These are phyloP conservation scores for Geotrichum restrictum DNA, from an alignment of 1,139 yeast species.

Conservation along the genomic window DNA sequence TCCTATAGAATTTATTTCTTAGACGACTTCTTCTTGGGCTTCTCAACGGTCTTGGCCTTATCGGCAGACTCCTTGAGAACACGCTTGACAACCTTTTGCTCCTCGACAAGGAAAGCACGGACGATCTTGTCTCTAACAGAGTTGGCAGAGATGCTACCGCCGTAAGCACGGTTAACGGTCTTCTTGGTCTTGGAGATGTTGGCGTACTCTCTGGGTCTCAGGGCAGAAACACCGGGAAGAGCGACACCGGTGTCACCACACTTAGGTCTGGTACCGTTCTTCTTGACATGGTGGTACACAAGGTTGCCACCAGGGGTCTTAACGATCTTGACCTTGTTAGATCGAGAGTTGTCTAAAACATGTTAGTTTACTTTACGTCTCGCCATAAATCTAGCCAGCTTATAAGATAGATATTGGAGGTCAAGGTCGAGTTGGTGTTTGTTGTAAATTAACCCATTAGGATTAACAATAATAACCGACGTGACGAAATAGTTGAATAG, in stretches of 20 bases:
- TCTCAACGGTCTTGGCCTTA: conserved; percentile 64
- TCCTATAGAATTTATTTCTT: conserved; percentile 26
- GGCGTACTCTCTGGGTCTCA: conserved; percentile 98
- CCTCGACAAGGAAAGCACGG: conserved; percentile 99
- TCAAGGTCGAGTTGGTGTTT: not conserved
- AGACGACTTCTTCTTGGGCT: conserved; percentile 34
- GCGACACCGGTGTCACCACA: conserved; percentile 98
- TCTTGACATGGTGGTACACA: conserved; percentile 96
- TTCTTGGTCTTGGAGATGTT: conserved; percentile 91
- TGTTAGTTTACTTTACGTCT: not conserved
- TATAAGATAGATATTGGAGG: not conserved
- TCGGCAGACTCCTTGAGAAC: conserved; percentile 93
- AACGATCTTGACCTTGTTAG: conserved; percentile 98
- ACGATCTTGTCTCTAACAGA: conserved; percentile 98
- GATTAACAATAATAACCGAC: not conserved
- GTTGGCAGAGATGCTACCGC: conserved; percentile 98
- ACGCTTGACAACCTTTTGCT: conserved; percentile 99
- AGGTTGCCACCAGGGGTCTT: conserved; percentile 99
- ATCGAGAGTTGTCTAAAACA: conserved; percentile 78
- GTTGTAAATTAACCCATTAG: not conserved
- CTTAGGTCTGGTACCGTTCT: conserved; percentile 91
- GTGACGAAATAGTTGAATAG: no score
- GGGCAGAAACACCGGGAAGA: conserved; percentile 81
- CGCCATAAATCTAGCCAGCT: not conserved
- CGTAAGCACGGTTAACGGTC: conserved; percentile 99